phyloP scores from a whole-genome alignment of 768 basidiomycete species.

The Suillus subaureus region DNA sequence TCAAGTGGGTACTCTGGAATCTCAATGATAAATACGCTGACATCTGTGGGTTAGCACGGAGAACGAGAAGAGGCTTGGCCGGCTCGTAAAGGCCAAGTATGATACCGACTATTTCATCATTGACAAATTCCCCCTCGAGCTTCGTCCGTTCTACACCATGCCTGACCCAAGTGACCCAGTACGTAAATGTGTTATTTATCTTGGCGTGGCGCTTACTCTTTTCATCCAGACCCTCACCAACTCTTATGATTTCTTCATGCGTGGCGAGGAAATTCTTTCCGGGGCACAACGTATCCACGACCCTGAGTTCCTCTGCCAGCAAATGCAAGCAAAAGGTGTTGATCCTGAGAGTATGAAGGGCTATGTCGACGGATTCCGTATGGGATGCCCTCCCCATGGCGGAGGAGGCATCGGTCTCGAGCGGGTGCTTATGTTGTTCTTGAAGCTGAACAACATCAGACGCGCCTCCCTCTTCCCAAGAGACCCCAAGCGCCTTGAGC shows the following conservation, averaged over 20 bases:
- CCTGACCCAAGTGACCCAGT: slow-evolving; percentile 91
- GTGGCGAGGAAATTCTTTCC: slow-evolving; percentile 97
- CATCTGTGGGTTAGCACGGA: slow-evolving; percentile 66
- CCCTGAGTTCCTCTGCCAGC: slow-evolving; percentile 72
- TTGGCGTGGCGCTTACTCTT: slow-evolving; percentile 7
- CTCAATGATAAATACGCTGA: slow-evolving; percentile 9
- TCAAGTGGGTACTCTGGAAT: slow-evolving; percentile 58
- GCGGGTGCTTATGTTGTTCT: slow-evolving; percentile 95
- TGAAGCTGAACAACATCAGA: slow-evolving; percentile 95
- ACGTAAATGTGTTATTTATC: slow-evolving; percentile 29
- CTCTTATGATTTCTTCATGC: slow-evolving; percentile 99
- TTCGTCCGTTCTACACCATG: slow-evolving; percentile 99
- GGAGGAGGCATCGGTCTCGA: slow-evolving; percentile 96
- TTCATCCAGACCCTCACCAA: slow-evolving; percentile 78
- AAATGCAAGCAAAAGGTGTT: slow-evolving; percentile 86
- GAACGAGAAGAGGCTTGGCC: slow-evolving; percentile 92
- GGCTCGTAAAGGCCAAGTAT: slow-evolving; percentile 89
- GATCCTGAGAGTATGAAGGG: slow-evolving; percentile 90
- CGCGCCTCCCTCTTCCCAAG: slow-evolving; percentile 93
- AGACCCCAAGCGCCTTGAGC: slow-evolving; percentile 93
- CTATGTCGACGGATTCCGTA: slow-evolving; percentile 92
- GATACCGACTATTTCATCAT: slow-evolving; percentile 99
- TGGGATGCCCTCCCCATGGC: slow-evolving; percentile 95
- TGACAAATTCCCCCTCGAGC: slow-evolving; percentile 96
- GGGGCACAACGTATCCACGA: slow-evolving; percentile 99